Conservation (phyloP, 2,329 filamentous ascomycete genomes). For the Alternaria solani region DNA sequence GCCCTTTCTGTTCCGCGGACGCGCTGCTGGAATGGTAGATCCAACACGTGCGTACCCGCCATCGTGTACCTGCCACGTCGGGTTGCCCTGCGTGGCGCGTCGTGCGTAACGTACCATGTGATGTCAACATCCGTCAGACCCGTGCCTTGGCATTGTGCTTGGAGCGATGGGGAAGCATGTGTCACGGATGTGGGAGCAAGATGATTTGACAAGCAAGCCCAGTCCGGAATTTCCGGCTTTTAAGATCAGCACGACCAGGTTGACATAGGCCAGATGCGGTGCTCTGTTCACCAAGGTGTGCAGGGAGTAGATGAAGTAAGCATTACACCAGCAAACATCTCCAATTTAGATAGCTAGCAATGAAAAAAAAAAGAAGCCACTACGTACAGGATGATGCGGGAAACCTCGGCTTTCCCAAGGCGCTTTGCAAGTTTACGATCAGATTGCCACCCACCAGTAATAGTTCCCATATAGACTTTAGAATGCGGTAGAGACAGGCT, state of each 20-base stretch:
- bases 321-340: conserved; percentile 22
- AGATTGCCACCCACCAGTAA: conserved; percentile 31
- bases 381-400: conserved; percentile 12
- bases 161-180: conserved; percentile 1
- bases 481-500: conserved; percentile 20
- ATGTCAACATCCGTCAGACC: background rate
- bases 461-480: conserved; percentile 18
- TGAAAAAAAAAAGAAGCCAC: conserved; percentile 13
- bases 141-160: conserved; percentile 4
- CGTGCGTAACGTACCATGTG: conserved; percentile 1
- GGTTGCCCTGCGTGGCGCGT: conserved; percentile 7
- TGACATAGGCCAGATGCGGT: background rate
- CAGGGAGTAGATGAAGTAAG: background rate
- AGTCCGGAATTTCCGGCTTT: background rate
- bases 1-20: conserved; percentile 1
- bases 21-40: conserved; percentile 8
- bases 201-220: background rate
- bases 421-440: conserved; percentile 15
- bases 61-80: conserved; percentile 2
- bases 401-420: conserved; percentile 26
- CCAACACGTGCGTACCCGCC: conserved; percentile 16
- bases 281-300: background rate
- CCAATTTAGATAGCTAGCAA: conserved; percentile 23
- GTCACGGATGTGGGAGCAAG: background rate
- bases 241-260: background rate